A percentile compares a stretch with the other conserved stretches of the same genome.
Conservation (phyloP, 805 yeast species). For the Yamadazyma takamatsuzukensis region DNA sequence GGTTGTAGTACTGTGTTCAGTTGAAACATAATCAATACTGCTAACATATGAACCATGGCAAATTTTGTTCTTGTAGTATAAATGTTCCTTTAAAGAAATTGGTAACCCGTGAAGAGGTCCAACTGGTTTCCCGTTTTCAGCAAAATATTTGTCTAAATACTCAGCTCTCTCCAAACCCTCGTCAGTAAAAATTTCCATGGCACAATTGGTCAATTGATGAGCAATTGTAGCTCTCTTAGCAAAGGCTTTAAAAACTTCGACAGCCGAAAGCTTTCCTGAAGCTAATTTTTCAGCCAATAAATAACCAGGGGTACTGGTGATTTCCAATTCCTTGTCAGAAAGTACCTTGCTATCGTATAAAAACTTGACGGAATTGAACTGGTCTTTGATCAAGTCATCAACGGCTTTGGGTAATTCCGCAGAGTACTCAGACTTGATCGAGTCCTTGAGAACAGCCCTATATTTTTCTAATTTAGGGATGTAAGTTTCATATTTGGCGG, state of each 20-base stretch:
- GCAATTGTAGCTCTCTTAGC: conserved; percentile 41
- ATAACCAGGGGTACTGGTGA: conserved; percentile 34
- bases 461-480: conserved; percentile 39
- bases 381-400: conserved; percentile 24
- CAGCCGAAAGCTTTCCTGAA: conserved; percentile 27
- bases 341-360: conserved; percentile 32
- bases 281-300: conserved; percentile 29
- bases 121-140: conserved; percentile 43
- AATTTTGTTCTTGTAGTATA: conserved; percentile 27
- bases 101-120: conserved; percentile 72
- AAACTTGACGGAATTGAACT: conserved; percentile 35
- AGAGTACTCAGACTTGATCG: conserved; percentile 26
- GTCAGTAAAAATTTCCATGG: conserved; percentile 46
- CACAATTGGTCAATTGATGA: conserved; percentile 43
- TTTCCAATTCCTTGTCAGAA: conserved; percentile 30
- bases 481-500: conserved; percentile 35
- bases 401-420: conserved; percentile 27
- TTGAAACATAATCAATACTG: conserved; percentile 23
- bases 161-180: conserved; percentile 58
- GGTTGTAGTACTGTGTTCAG: conserved; percentile 26
- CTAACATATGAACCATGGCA: conserved; percentile 42
- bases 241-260: conserved; percentile 39
- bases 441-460: conserved; percentile 22
- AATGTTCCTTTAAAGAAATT: conserved; percentile 53
- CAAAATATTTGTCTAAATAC: conserved; percentile 48